Base-by-base conservation (phyloP, 768 basidiomycete genomes). In the Tylopilus vinaceipallidus region DNA sequence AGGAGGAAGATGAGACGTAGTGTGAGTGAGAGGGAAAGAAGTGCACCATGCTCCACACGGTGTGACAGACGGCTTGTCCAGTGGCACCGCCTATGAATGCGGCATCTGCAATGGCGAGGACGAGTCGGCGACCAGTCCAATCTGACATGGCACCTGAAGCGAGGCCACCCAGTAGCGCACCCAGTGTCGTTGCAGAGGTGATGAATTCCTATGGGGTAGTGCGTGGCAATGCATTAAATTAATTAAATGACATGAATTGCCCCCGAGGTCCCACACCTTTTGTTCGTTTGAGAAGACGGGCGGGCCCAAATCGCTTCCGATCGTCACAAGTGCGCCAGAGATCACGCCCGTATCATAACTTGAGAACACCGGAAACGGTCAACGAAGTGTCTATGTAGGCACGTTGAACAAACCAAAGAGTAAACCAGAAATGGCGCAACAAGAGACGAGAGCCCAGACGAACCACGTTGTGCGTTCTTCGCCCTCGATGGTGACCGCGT, bases 281-380 rank as follows among this genome's bases (percentile, higher is more conserved):
- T 90, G 82, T 30, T 75, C 73, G 54, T 81, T 73, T 3, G 83
- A 80, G 20, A 89, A 70, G 11, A 62, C 64, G 10, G 70, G 61
- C 6, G 82, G 77, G 3, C 85, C 84, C 34, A 91, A 72, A 58
- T 88, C 86, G 6, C 74, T 70, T 0, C 80, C 77, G 48, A 90
- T 88, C 10, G 80, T 83, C 20, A 89, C 85, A 27, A 91, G 74
- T n/a, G 88, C 84, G 22, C 88, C 88, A 47, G 86, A 88, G 20
- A 91, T 84, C 30, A 87, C 83, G 38, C 87, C 87, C 12, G 88
- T 91, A 61, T 91, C 88, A 58, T 90, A 91, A 22, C 87, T 86
- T 88, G n/a, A n/a, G n/a, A n/a, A n/a, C n/a, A n/a, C n/a, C n/a
- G n/a, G n/a, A n/a, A n/a, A n/a, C n/a, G n/a, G n/a, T n/a, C n/a